Conservation (phyloP, 2,329 filamentous ascomycete genomes). For the Monilinia fructigena region DNA sequence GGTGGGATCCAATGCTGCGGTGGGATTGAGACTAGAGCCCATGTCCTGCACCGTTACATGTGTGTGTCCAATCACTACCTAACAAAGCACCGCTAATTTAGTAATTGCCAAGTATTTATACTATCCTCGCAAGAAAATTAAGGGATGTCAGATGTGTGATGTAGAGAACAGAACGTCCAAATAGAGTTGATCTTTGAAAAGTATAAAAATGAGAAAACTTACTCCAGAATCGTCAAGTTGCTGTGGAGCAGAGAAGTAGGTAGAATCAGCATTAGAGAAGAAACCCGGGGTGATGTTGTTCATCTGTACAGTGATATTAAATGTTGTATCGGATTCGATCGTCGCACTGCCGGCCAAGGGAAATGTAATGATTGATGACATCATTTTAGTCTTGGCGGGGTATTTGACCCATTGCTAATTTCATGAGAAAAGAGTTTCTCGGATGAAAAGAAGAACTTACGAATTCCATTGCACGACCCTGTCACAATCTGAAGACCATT, state of each 20-base stretch:
- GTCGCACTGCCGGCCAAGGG: slow-evolving; percentile 33
- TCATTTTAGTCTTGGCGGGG: slow-evolving; percentile 39
- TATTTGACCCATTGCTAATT: slow-evolving; percentile 39
- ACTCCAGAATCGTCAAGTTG: slow-evolving; percentile 24
- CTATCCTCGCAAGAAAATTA: too few relatives aligned
- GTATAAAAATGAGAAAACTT: neutral
- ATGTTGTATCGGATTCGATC: slow-evolving; percentile 31
- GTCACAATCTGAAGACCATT: slow-evolving; percentile 56
- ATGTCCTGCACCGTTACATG: slow-evolving; percentile 44
- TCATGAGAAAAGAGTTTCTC: neutral
- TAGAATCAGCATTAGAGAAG: slow-evolving; percentile 43
- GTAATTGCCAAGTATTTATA: neutral
- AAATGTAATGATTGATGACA: slow-evolving; percentile 37
- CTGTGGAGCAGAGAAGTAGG: slow-evolving; percentile 45
- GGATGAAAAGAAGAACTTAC: slow-evolving; percentile 26
- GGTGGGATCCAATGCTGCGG: slow-evolving; percentile 37
- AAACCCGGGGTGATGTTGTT: slow-evolving; percentile 41
- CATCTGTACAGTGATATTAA: slow-evolving; percentile 42
- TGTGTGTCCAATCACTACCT: slow-evolving; percentile 42
- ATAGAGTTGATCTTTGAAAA: neutral
- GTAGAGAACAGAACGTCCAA: neutral
- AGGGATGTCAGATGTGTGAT: too few relatives aligned
- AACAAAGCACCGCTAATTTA: neutral
- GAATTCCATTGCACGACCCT: slow-evolving; percentile 57
- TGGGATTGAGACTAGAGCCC: slow-evolving; percentile 40